Evolutionary conservation across 139 green algal genomes (phyloP).

Genomic region (Volvox africanus): DNA sequence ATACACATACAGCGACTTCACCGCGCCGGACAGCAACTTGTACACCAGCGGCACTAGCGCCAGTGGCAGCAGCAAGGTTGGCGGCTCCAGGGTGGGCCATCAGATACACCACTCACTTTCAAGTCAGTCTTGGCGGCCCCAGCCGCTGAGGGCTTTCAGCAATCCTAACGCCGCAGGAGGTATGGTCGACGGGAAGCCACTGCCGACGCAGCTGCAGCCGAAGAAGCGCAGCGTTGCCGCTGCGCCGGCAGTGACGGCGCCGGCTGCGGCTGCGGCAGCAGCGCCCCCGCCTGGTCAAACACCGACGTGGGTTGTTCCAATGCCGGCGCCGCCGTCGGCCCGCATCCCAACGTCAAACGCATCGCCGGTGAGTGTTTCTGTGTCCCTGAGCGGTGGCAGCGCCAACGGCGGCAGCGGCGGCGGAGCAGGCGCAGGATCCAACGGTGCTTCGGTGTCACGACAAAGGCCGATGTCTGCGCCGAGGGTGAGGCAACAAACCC

Average conservation of each 20-base stretch:
- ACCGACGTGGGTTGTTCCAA: neutral
- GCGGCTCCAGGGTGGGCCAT: neutral
- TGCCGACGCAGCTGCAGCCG: neutral
- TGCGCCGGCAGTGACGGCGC: neutral
- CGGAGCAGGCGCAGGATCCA: neutral
- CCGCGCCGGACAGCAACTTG: constrained; percentile 29
- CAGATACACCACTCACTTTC: neutral
- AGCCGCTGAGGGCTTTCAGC: neutral
- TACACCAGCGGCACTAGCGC: constrained; percentile 32
- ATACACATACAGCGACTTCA: constrained; percentile 41
- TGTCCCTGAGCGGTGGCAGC: neutral
- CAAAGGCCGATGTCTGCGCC: neutral
- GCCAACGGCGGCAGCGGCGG: neutral
- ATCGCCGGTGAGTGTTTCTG: neutral
- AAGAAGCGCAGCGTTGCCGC: neutral
- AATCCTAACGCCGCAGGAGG: neutral
- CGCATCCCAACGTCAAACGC: neutral
- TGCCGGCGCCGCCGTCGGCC: neutral
- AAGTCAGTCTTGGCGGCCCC: neutral
- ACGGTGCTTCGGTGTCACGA: neutral
- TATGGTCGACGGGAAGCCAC: neutral
- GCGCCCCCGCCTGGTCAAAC: neutral
- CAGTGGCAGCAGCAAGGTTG: neutral
- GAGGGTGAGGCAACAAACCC: neutral
- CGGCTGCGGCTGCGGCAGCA: neutral